These are phyloP conservation scores for Jackrogersella minutella DNA, from an alignment of 495 filamentous ascomycete species.

Conservation along the genomic window DNA sequence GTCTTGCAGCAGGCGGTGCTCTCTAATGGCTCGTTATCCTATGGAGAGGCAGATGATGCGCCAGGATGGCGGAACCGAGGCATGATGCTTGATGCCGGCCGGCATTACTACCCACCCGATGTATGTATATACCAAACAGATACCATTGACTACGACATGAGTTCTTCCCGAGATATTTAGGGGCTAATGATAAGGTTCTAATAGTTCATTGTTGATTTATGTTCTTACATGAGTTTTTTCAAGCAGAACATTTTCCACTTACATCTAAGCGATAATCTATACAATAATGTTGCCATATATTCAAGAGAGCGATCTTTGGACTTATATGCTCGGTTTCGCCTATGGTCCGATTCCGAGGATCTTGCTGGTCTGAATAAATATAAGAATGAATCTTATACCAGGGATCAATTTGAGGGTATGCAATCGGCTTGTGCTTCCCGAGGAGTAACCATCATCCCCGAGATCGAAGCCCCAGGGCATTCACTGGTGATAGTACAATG, in stretches of 20 bases:
- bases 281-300: slow-evolving; percentile 51
- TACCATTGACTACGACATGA: neutral
- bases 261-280: slow-evolving; percentile 61
- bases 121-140: slow-evolving; percentile 22
- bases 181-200: neutral
- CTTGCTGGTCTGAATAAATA: slow-evolving; percentile 55
- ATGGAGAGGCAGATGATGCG: slow-evolving; percentile 52
- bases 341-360: slow-evolving; percentile 46
- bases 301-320: slow-evolving; percentile 50
- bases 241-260: slow-evolving; percentile 64
- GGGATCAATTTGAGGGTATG: slow-evolving; percentile 52
- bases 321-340: slow-evolving; percentile 57
- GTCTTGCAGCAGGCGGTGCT: slow-evolving; percentile 57
- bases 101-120: slow-evolving; percentile 59
- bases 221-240: slow-evolving; percentile 62
- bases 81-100: slow-evolving; percentile 59
- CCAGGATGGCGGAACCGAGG: slow-evolving; percentile 60
- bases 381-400: slow-evolving; percentile 59
- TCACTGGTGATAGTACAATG: slow-evolving; percentile 60
- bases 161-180: neutral
- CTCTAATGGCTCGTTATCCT: slow-evolving; percentile 43
- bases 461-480: slow-evolving; percentile 63
- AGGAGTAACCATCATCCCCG: slow-evolving; percentile 61
- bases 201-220: slow-evolving; percentile 61
- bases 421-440: slow-evolving; percentile 56